Evolutionary conservation across 1,284 basidiomycete species (phyloP), one percentile per base, ranked within the genome.

Genomic region (Ceratobasidium sp.): DNA sequence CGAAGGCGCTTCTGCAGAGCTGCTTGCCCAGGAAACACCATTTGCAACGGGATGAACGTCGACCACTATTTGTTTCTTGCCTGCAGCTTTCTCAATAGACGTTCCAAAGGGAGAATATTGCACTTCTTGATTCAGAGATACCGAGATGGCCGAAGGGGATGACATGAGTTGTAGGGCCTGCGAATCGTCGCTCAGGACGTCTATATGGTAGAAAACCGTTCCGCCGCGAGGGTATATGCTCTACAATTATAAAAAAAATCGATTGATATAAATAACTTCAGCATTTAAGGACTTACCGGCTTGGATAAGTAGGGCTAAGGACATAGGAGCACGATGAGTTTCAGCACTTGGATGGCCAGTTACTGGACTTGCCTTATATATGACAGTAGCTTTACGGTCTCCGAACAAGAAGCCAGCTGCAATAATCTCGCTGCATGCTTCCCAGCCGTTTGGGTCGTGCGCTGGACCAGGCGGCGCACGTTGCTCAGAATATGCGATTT

Each of bases 131-230:
- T 32, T 41, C 23, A 67, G 36, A 28, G 32, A 23, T 39, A 55
- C 50, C 6, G 32, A 21, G n/a, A 67, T 28, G 14, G 62, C 26
- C 2, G 61, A 52, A 34, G 23, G 61, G 10, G 61, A 50, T 5
- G 61, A 65, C 30, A 65, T 23, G 18, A 65, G 34, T 9, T 52
- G 26, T 12, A 65, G 12, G 5, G 46, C 61, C 26, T 65, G 61
- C 9, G 61, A 18, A 34, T 65, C 61, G 8, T 48, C 18, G n/a
- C 61, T 34, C 32, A 28, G 39, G 4, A 65, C 32, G n/a, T 65
- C 61, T 18, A 65, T 65, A 3, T 30, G 61, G 46, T 65, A 65
- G 46, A 65, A 65, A n/a, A 65, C 52, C 1, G 61, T 65, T 5
- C 61, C 61, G 16, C 61, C 61, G 9, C 61, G 61, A 10, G 61